Evolutionary conservation across 495 filamentous ascomycete species (phyloP), one percentile per base, ranked within the genome.

Genomic region (Copromyces sp.): DNA sequence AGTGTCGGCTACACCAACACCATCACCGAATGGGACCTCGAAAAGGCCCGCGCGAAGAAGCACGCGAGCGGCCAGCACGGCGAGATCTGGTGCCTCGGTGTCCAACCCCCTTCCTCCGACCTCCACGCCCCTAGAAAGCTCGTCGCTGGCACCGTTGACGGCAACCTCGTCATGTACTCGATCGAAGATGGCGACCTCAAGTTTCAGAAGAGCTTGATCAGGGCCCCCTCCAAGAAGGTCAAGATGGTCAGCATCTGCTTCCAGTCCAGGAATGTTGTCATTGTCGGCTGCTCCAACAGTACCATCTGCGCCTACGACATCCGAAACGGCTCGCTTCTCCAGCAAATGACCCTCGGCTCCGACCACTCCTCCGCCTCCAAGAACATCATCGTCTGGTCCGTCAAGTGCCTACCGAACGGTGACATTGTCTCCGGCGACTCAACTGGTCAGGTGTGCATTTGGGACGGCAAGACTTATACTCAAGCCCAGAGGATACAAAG

Each of bases 351-450:
- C 0, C 83, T 98, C 11, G 95, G 94, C 17, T 88, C 89, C 68
- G 93, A 93, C 44, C 86, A 91, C 9, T 80, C 83, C 7, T 93
- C 93, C 4, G 89, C 90, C 7, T 88, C 92, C 20, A 94, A 93
- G 81, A 93, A 94, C 71, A 89, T 92, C 39, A 87, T 98, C 32
- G 93, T 97, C 9, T 99, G 95, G 95, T 90, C 93, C 17, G 89
- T 98, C 69, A 97, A 93, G 81, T 93, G 90, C 75, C 84, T 98
- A 41, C 87, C 89, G 14, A 91, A 94, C 77, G 94, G 94, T 37
- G 93, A 94, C 68, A 93, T 99, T 72, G 91, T 99, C 16, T 96
- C 94, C 12, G 96, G 93, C 61, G 95, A 98, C 81, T 98, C 95
- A 20, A 94, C 93, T 11, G 95, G 95, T 39, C 93, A 97, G 78